Base-by-base conservation (phyloP, 2,329 filamentous ascomycete genomes). In the Trematosphaeria pertusa region DNA sequence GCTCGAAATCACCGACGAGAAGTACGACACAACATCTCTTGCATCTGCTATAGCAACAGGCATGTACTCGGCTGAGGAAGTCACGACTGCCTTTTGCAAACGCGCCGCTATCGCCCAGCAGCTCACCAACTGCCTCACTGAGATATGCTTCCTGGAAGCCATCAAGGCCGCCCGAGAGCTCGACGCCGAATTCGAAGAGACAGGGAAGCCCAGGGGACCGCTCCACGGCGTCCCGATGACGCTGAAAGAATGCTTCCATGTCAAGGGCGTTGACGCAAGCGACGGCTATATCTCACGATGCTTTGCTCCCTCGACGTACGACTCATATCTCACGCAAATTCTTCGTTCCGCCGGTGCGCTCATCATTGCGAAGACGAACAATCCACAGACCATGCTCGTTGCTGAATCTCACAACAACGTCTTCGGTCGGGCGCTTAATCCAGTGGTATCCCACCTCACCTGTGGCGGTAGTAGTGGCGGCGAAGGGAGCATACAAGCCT, bases 341-440 rank as follows among this genome's bases (percentile, higher is more conserved):
- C 59, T 81, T 11, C 64, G 77, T 3, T 55, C 59, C 12, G 65
- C 73, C 3, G 78, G 78, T 4, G 78, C 79, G 1, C 73, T 82
- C 1, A 50, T 78, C 2, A 77, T 78, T 51, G 75, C 70, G 60
- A 81, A 83, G 62, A 83, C 81, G 5, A 82, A 81, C 47, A 64
- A 82, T 2, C 79, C 81, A 3, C 77, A 80, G 48, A 80, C 78
- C 0, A 71, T 82, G 52, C 77, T 81, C 75, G 69, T 73, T 4
- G 54, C 78, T n/a, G 79, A 82, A 52, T 75, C 73, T 1, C 78
- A 81, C 57, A 82, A 81, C 58, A 78, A 81, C 46, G 52, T 75
- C 22, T 76, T 75, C 43, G 73, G 73, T 5, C 60, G 72, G 6
- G 70, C 75, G 0, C 57, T 80, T 19, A 81, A 81, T 52, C 74